These are phyloP conservation scores for Pyricularia pennisetigena DNA, from an alignment of 2,329 filamentous ascomycete species.

Conservation along the genomic window DNA sequence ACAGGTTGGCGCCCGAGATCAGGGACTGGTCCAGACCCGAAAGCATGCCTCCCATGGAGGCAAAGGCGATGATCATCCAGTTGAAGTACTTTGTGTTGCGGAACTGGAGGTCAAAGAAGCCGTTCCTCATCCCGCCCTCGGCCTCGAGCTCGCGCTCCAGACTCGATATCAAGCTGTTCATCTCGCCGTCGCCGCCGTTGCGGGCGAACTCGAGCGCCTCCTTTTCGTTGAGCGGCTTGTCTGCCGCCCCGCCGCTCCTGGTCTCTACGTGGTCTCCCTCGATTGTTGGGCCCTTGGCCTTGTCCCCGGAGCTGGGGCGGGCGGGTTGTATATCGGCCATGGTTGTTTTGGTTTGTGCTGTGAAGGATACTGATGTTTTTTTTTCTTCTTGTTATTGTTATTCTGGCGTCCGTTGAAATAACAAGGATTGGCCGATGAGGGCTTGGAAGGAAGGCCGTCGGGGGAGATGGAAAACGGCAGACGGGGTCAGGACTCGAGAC, in stretches of 20 bases:
- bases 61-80: conserved; percentile 58
- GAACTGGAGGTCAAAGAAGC: conserved; percentile 28
- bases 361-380: too few relatives aligned
- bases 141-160: conserved; percentile 1
- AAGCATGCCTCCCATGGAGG: conserved; percentile 65
- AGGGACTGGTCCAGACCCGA: conserved; percentile 65
- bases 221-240: background rate
- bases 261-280: background rate
- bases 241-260: background rate
- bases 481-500: background rate
- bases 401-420: background rate
- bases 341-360: background rate
- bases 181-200: background rate
- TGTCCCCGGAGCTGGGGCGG: background rate
- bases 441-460: background rate
- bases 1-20: conserved; percentile 62
- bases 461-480: background rate
- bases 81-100: conserved; percentile 45
- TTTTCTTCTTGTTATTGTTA: background rate
- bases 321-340: background rate
- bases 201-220: background rate
- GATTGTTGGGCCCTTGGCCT: background rate
- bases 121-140: conserved; percentile 18
- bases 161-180: background rate
- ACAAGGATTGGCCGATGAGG: background rate